phyloP scores from a whole-genome alignment of 345 rosid species.

The Litchi chinensis region DNA sequence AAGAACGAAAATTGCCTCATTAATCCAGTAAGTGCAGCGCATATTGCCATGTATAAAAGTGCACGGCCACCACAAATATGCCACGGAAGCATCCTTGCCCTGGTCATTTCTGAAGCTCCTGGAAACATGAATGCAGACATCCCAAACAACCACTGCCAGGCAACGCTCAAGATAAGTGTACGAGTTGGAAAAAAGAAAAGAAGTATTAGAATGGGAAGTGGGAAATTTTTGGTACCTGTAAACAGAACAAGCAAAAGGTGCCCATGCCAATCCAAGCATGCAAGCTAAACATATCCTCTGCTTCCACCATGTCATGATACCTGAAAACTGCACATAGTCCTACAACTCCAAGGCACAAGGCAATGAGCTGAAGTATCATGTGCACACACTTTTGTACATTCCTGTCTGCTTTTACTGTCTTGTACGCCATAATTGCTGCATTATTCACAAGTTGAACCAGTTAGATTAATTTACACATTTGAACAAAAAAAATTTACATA shows the following conservation, averaged over 20 bases:
- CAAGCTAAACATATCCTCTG: conserved; percentile 55
- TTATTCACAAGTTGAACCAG: not conserved
- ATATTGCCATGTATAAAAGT: conserved; percentile 66
- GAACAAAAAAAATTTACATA: not conserved
- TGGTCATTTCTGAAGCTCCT: conserved; percentile 19
- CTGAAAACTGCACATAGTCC: conserved; percentile 82
- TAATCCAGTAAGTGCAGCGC: conserved; percentile 84
- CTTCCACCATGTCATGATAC: conserved; percentile 58
- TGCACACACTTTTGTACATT: conserved; percentile 49
- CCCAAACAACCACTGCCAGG: conserved; percentile 72
- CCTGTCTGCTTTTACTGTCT: conserved; percentile 41
- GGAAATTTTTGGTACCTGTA: conserved; percentile 54
- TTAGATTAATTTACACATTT: not conserved
- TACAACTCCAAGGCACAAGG: conserved; percentile 56
- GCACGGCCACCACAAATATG: conserved; percentile 76
- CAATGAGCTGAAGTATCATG: conserved; percentile 59
- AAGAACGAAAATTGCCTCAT: conserved; percentile 49
- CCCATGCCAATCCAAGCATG: conserved; percentile 87
- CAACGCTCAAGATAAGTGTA: not conserved
- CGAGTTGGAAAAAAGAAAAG: not conserved
- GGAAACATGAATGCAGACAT: conserved; percentile 44
- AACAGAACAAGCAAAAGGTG: conserved; percentile 59
- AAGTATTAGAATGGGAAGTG: not conserved
- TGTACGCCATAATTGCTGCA: conserved; percentile 87
- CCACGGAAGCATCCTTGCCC: conserved; percentile 56